A percentile compares a stretch with the other conserved stretches of the same genome.
Conservation (phyloP, 306 rosid species). For the Rubus idaeus region DNA sequence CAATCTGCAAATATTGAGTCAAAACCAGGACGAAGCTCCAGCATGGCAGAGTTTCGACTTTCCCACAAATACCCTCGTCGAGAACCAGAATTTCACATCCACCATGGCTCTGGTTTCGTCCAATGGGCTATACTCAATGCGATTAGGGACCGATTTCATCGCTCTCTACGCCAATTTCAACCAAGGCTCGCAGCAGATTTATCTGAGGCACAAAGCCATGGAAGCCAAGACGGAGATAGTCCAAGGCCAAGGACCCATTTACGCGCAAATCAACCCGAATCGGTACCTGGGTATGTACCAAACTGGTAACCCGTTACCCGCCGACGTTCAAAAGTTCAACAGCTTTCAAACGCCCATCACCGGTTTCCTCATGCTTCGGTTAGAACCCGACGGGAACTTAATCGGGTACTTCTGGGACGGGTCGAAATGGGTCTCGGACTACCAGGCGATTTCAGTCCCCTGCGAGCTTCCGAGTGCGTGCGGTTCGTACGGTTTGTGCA, state of each 20-base stretch:
- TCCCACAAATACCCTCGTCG: conserved; percentile 68
- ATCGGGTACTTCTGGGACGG: conserved; percentile 73
- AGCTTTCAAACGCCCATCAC: conserved; percentile 43
- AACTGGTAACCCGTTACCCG: conserved; percentile 41
- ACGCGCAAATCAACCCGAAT: conserved; percentile 53
- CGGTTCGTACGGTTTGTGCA: conserved; percentile 83
- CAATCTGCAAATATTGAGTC: conserved; percentile 46
- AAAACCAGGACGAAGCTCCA: not conserved
- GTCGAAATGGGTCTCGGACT: conserved; percentile 49
- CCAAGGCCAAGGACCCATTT: conserved; percentile 56
- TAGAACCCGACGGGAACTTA: conserved; percentile 76
- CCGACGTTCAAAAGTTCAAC: conserved; percentile 61
- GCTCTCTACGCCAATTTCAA: conserved; percentile 47
- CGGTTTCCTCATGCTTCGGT: conserved; percentile 49
- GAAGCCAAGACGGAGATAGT: conserved; percentile 47
- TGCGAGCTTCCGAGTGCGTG: conserved; percentile 78
- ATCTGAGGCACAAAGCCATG: conserved; percentile 58
- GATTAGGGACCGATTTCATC: conserved; percentile 55
- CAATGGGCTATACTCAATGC: conserved; percentile 47
- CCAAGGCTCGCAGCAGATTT: conserved; percentile 33
- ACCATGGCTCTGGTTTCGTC: conserved; percentile 45
- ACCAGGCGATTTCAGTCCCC: conserved; percentile 49
- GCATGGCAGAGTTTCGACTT: conserved; percentile 80
- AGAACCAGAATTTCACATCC: conserved; percentile 63
- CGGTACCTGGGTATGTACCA: conserved; percentile 88